phyloP scores from a whole-genome alignment of 2,329 filamentous ascomycete species.

The Rosellinia necatrix region DNA sequence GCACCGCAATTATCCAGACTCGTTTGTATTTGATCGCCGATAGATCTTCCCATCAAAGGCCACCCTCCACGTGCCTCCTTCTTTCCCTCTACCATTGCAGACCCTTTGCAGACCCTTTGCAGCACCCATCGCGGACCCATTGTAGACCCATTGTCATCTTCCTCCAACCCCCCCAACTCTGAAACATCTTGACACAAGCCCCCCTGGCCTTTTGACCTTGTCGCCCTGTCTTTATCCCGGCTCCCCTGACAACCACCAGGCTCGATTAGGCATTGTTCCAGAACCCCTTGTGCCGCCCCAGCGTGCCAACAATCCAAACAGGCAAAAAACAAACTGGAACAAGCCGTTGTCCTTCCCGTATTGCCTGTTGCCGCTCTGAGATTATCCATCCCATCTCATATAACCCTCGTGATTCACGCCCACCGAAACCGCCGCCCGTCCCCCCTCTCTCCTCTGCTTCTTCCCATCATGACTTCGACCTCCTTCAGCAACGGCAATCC shows the following conservation, averaged over 20 bases:
- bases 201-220: slow-evolving; percentile 2
- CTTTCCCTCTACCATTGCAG: too few species aligned
- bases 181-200: slow-evolving; percentile 27
- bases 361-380: slow-evolving; percentile 4
- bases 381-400: slow-evolving; percentile 18
- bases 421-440: slow-evolving; percentile 8
- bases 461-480: slow-evolving; percentile 51
- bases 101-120: too few species aligned
- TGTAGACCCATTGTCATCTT: too few species aligned
- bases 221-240: not conserved
- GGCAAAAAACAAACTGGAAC: slow-evolving; percentile 7
- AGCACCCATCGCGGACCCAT: too few species aligned
- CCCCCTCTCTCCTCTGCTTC: slow-evolving; percentile 12
- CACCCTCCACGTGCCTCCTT: slow-evolving; percentile 14
- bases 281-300: slow-evolving; percentile 26
- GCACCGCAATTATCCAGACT: not conserved
- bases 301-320: slow-evolving; percentile 17
- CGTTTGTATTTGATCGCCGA: not conserved
- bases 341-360: too few species aligned
- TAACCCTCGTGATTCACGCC: slow-evolving; percentile 21
- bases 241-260: slow-evolving; percentile 24
- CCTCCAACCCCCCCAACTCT: slow-evolving; percentile 9
- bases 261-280: slow-evolving; percentile 38
- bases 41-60: slow-evolving; percentile 1
- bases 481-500: slow-evolving; percentile 43